Evolutionary conservation across 345 rosid genomes (phyloP).

Genomic region (Ailanthus altissimus): DNA sequence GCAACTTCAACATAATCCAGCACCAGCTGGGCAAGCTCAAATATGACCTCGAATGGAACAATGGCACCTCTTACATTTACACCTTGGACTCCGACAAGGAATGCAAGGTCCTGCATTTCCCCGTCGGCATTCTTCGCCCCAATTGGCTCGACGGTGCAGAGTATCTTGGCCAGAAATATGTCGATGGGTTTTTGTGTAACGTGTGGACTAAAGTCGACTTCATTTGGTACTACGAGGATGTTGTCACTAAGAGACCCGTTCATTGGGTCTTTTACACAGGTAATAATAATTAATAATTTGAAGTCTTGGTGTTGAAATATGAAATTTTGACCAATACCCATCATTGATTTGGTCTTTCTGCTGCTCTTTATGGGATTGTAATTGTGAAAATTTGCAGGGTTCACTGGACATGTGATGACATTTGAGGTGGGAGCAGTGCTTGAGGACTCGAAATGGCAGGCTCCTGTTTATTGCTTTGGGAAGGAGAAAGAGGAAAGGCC

Average conservation of each 20-base stretch:
- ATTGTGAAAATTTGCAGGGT: slow-evolving; percentile 36
- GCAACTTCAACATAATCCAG: slow-evolving; percentile 72
- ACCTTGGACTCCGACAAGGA: slow-evolving; percentile 39
- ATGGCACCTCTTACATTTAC: slow-evolving; percentile 59
- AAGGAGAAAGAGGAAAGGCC: slow-evolving; percentile 20
- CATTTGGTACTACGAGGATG: slow-evolving; percentile 66
- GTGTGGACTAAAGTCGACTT: slow-evolving; percentile 72
- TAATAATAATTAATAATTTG: slow-evolving; percentile 13
- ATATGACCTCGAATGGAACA: slow-evolving; percentile 69
- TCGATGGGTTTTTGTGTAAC: slow-evolving; percentile 58
- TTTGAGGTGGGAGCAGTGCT: slow-evolving; percentile 62
- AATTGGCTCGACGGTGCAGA: slow-evolving; percentile 66
- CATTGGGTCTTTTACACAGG: slow-evolving; percentile 62
- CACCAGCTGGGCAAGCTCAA: slow-evolving; percentile 54
- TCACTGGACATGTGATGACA: slow-evolving; percentile 61
- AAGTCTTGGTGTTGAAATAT: neutral
- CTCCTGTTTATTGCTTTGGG: slow-evolving; percentile 55
- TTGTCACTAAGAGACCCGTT: slow-evolving; percentile 62
- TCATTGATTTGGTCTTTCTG: neutral
- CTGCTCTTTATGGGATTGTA: neutral
- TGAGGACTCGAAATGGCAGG: slow-evolving; percentile 64
- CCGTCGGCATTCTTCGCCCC: slow-evolving; percentile 55
- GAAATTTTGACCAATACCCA: neutral
- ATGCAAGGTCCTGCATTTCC: slow-evolving; percentile 46
- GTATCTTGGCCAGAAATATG: slow-evolving; percentile 48